Evolutionary conservation across 345 rosid species (phyloP).

Genomic region (Gossypium australe): DNA sequence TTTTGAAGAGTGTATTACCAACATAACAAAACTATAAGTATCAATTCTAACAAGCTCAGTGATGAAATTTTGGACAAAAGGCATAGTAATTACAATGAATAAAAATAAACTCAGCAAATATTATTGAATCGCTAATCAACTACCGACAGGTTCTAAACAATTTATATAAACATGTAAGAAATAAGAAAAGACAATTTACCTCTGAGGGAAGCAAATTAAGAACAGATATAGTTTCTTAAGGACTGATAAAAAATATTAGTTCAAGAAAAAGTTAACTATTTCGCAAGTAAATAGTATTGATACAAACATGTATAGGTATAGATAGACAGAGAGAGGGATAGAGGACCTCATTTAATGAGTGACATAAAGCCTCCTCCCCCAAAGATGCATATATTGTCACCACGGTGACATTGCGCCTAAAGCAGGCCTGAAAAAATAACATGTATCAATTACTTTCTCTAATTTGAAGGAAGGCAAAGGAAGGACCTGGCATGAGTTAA

Average conservation of each 20-base stretch:
- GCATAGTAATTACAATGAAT: background rate
- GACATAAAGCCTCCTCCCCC: constrained; percentile 94
- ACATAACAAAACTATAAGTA: background rate
- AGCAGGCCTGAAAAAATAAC: constrained; percentile 65
- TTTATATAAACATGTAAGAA: background rate
- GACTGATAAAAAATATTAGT: background rate
- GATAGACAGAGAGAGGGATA: background rate
- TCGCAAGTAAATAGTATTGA: background rate
- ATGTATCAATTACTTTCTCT: constrained; percentile 9
- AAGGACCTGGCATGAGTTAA: background rate
- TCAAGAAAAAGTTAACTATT: background rate
- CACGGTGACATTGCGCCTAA: constrained; percentile 79
- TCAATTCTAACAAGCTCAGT: background rate
- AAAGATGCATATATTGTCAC: constrained; percentile 92
- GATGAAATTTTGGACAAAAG: background rate
- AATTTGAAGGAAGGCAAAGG: background rate
- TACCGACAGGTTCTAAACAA: background rate
- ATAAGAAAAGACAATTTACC: background rate
- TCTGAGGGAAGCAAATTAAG: background rate
- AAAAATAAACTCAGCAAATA: background rate
- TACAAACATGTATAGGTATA: background rate
- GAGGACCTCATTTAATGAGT: constrained; percentile 61
- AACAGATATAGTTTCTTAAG: background rate
- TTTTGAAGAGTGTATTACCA: background rate
- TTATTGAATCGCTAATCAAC: background rate